phyloP scores from a whole-genome alignment of 2,329 filamentous ascomycete genomes.

The Arthroderma sp. region DNA sequence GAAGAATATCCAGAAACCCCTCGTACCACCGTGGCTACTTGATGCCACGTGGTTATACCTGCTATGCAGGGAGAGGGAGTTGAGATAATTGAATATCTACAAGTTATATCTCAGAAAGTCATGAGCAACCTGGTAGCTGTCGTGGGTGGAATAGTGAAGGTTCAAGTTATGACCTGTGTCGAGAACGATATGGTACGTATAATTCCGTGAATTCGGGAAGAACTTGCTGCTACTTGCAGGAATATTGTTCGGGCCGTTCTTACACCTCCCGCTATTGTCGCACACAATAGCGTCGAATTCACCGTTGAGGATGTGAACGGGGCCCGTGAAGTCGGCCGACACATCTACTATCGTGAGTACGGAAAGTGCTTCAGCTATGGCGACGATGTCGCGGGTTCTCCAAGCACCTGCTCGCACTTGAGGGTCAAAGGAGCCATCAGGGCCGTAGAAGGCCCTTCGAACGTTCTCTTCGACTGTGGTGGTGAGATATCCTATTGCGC shows the following conservation, averaged over 20 bases:
- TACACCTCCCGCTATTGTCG: constrained; percentile 1
- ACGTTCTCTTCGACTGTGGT: background rate
- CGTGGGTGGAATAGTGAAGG: constrained; percentile 1
- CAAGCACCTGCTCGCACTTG: background rate
- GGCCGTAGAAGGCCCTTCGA: constrained; percentile 3
- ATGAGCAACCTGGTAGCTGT: constrained; percentile 3
- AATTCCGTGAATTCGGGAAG: constrained; percentile 1
- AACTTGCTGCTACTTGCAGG: background rate
- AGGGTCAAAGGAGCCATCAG: constrained; percentile 4
- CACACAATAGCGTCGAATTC: constrained; percentile 3
- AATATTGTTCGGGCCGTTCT: background rate
- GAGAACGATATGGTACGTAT: constrained; percentile 1
- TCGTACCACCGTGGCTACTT: too few species aligned
- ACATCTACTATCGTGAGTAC: background rate
- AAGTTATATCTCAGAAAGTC: constrained; percentile 3
- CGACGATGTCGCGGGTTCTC: background rate
- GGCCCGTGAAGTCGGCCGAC: background rate
- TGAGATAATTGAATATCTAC: background rate
- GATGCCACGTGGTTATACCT: too few species aligned
- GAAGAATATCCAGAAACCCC: too few species aligned
- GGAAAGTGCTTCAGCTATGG: background rate
- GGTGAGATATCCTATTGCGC: background rate
- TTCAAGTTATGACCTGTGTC: constrained; percentile 5
- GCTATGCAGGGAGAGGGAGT: background rate
- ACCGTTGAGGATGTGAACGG: constrained; percentile 3